Conservation (phyloP, 768 basidiomycete species). For the Xerocomellus intermedius region DNA sequence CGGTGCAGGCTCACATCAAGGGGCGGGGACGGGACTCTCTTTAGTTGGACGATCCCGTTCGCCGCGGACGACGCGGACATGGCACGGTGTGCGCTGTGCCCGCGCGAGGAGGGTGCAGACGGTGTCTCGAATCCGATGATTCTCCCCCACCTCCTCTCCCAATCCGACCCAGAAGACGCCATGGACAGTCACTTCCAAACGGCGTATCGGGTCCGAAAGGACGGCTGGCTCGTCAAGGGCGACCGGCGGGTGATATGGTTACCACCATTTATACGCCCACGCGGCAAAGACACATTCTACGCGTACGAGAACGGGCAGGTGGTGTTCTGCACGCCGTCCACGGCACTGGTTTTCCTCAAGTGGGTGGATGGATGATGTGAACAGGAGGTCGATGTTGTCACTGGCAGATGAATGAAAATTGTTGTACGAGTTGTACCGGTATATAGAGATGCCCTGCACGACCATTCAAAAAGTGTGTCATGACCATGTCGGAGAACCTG, state of each 20-base stretch:
- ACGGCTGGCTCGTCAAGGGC: constrained; percentile 21
- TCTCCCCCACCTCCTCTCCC: constrained; percentile 6
- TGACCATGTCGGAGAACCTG: no score
- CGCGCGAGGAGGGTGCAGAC: neutral
- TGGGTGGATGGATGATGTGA: neutral
- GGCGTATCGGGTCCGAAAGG: constrained; percentile 16
- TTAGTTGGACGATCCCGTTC: constrained; percentile 6
- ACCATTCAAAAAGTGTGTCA: no score
- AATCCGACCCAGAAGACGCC: constrained; percentile 7
- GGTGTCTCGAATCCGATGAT: neutral
- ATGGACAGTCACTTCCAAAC: constrained; percentile 5
- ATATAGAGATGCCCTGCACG: neutral
- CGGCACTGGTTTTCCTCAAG: neutral
- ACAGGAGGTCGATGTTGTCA: neutral
- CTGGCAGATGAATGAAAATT: neutral
- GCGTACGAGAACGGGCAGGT: constrained; percentile 11
- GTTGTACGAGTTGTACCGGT: neutral
- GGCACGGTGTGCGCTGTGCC: neutral
- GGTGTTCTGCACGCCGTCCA: neutral
- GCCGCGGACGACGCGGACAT: neutral
- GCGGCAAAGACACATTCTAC: constrained; percentile 2
- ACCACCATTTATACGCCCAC: neutral
- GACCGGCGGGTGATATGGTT: constrained; percentile 19
- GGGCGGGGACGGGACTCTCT: constrained; percentile 11
- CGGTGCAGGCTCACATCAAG: constrained; percentile 5